phyloP scores from a whole-genome alignment of 139 green algal genomes.

The Zygnema cylindricum region DNA sequence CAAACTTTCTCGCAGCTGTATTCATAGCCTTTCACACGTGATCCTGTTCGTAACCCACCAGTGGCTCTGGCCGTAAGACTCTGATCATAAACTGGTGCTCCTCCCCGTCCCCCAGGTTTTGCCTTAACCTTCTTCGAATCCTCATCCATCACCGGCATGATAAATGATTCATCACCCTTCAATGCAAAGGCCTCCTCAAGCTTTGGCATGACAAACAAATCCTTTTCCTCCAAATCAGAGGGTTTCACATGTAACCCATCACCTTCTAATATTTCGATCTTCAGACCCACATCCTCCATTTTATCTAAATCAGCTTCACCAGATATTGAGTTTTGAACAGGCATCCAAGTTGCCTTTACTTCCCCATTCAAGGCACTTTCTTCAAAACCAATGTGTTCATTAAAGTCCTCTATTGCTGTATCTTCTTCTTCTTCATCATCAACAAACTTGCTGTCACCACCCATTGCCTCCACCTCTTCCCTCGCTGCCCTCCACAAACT shows the following conservation, averaged over 20 bases:
- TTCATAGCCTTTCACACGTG: constrained; percentile 41
- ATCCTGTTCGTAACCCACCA: neutral
- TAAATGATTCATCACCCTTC: neutral
- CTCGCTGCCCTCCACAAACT: neutral
- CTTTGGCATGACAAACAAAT: neutral
- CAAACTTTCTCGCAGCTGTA: constrained; percentile 39
- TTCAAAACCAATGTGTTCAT: constrained; percentile 31
- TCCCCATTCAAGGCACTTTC: neutral
- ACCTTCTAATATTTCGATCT: neutral
- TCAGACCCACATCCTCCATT: neutral
- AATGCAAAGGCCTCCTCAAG: neutral
- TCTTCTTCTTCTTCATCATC: constrained; percentile 52
- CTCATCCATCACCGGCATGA: neutral
- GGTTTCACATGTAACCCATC: neutral
- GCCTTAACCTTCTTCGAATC: neutral
- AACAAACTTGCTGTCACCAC: neutral
- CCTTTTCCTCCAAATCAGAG: neutral
- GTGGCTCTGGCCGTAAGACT: neutral
- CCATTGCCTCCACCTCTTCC: constrained; percentile 34
- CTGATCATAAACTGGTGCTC: neutral
- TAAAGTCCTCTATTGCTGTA: constrained; percentile 24
- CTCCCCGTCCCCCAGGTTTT: too few relatives aligned
- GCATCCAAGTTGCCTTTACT: constrained; percentile 4
- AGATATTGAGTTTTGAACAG: neutral
- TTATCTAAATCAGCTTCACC: neutral